Percentiles rank a stretch among this genome's conserved stretches.
Conservation (phyloP, 805 yeast genomes). For the Nematodospora valgi region DNA sequence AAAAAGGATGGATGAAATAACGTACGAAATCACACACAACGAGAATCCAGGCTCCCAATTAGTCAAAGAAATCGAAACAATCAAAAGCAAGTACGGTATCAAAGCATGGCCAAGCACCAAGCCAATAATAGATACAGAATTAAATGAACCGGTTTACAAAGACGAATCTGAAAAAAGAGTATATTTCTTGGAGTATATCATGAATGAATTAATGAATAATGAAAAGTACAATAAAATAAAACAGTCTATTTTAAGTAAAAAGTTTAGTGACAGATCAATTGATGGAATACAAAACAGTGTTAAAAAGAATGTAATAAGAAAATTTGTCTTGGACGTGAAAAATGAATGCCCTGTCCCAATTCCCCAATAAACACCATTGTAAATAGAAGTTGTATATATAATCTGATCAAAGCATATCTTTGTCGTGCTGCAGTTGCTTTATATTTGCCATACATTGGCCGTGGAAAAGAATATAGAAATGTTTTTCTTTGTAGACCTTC, state of each 20-base stretch:
- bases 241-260: background rate
- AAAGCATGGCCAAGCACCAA: slow-evolving; percentile 40
- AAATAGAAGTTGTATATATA: too few species aligned
- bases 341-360: slow-evolving; percentile 23
- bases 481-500: background rate
- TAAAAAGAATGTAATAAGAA: slow-evolving; percentile 70
- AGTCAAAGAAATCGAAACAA: slow-evolving; percentile 29
- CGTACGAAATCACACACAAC: slow-evolving; percentile 1
- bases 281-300: slow-evolving; percentile 34
- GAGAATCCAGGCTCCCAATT: slow-evolving; percentile 12
- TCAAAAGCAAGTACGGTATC: slow-evolving; percentile 36
- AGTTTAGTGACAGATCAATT: too few species aligned
- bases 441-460: too few species aligned
- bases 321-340: slow-evolving; percentile 45
- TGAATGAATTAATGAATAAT: slow-evolving; percentile 28
- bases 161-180: slow-evolving; percentile 26
- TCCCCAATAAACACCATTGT: slow-evolving; percentile 1
- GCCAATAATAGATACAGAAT: slow-evolving; percentile 33
- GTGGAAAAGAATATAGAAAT: background rate
- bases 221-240: slow-evolving; percentile 20
- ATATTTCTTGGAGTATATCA: slow-evolving; percentile 24
- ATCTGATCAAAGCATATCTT: background rate
- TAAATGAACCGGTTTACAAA: slow-evolving; percentile 27
- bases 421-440: too few species aligned
- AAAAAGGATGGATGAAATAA: slow-evolving; percentile 25